phyloP scores from a whole-genome alignment of 2,329 filamentous ascomycete species.

The Phialemoniopsis sp. region DNA sequence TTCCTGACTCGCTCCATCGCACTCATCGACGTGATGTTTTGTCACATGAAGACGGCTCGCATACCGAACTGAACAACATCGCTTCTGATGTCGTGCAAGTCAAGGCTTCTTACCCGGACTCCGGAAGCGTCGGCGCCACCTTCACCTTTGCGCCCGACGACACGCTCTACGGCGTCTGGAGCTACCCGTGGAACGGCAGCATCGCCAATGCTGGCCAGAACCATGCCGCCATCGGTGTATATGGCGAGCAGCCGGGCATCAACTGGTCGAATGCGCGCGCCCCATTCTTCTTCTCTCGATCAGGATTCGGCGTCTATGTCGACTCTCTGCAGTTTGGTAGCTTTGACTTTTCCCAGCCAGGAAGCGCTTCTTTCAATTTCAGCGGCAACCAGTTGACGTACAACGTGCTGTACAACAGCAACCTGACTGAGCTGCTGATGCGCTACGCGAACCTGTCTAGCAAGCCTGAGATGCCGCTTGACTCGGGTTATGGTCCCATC shows the following conservation, averaged over 20 bases:
- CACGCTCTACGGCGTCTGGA: constrained; percentile 7
- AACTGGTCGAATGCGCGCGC: constrained; percentile 27
- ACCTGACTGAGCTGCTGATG: constrained; percentile 3
- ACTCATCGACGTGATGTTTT: neutral
- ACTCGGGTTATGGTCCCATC: constrained; percentile 23
- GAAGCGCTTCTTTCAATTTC: constrained; percentile 21
- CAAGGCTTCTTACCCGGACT: neutral
- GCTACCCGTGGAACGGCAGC: constrained; percentile 9
- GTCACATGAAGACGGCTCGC: neutral
- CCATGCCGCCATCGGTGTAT: constrained; percentile 6
- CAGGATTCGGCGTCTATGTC: constrained; percentile 24
- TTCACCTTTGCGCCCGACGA: neutral
- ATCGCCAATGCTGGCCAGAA: constrained; percentile 5
- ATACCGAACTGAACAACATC: constrained; percentile 1
- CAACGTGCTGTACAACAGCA: constrained; percentile 18
- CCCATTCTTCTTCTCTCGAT: constrained; percentile 24
- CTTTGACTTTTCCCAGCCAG: constrained; percentile 18
- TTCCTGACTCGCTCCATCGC: no score
- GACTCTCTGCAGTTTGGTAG: constrained; percentile 23
- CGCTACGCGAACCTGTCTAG: constrained; percentile 19
- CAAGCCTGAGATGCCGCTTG: constrained; percentile 21
- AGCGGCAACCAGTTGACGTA: constrained; percentile 20
- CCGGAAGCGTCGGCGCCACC: neutral
- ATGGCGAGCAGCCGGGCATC: constrained; percentile 21
- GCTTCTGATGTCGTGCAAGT: neutral